Evolutionary conservation across 2,329 filamentous ascomycete genomes (phyloP).

Genomic region (Neofusicoccum laricinum): DNA sequence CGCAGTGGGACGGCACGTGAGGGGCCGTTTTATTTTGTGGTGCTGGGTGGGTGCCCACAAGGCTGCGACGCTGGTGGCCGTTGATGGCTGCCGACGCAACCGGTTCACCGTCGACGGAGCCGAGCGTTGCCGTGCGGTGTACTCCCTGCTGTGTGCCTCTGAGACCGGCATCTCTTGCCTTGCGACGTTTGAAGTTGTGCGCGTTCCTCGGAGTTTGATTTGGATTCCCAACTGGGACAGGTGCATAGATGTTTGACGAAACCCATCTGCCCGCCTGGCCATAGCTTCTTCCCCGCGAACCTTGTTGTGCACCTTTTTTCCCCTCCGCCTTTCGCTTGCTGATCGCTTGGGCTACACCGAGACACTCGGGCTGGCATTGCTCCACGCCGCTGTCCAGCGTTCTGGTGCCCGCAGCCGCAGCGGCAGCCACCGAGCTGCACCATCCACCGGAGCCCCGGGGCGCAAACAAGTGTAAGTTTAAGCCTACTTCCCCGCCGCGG

Average conservation of each 20-base stretch:
- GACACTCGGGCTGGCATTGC: too few species aligned
- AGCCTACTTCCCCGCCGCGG: neutral
- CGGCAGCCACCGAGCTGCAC: too few species aligned
- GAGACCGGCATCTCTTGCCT: slow-evolving; percentile 12
- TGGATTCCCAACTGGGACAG: neutral
- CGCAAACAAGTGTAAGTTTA: neutral
- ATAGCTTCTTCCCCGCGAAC: neutral
- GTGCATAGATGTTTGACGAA: neutral
- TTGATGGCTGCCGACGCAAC: neutral
- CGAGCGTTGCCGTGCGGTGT: neutral
- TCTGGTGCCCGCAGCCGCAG: too few species aligned
- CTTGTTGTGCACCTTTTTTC: too few species aligned
- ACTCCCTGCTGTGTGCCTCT: neutral
- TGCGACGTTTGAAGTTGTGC: slow-evolving; percentile 6
- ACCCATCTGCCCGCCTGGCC: neutral
- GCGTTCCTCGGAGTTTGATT: neutral
- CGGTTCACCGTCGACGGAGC: neutral
- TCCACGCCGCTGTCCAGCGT: too few species aligned
- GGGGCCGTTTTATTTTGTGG: neutral
- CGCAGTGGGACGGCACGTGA: neutral
- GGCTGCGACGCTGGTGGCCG: slow-evolving; percentile 6
- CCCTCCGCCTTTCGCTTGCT: too few species aligned
- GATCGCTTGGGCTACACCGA: too few species aligned
- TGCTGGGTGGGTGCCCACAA: neutral
- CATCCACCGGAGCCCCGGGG: too few species aligned